These are phyloP conservation scores for Penicillium canariense DNA, from an alignment of 495 filamentous ascomycete genomes.

Conservation along the genomic window DNA sequence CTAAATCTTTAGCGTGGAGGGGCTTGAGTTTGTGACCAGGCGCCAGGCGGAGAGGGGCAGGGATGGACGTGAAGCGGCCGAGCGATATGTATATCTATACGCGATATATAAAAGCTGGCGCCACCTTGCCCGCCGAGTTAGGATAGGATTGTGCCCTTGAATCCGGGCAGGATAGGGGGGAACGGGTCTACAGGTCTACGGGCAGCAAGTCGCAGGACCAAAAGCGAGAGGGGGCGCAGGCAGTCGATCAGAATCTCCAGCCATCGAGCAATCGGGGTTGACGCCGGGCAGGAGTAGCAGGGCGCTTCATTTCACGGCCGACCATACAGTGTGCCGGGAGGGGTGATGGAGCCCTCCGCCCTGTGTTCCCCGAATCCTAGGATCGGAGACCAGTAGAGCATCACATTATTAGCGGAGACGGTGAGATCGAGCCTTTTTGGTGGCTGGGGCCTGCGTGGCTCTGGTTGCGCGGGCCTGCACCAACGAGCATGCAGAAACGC, in stretches of 20 bases:
- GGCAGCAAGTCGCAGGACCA: neutral
- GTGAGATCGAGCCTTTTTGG: slow-evolving; percentile 32
- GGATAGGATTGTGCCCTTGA: neutral
- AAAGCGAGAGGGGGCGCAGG: neutral
- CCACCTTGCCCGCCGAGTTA: slow-evolving; percentile 14
- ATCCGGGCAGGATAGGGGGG: slow-evolving; percentile 4
- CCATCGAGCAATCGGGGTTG: slow-evolving; percentile 30
- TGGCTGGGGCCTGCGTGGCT: slow-evolving; percentile 30
- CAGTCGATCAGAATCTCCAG: slow-evolving; percentile 38
- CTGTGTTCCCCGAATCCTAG: slow-evolving; percentile 9
- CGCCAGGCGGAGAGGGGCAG: slow-evolving; percentile 16
- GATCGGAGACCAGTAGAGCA: slow-evolving; percentile 16
- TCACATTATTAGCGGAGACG: slow-evolving; percentile 40
- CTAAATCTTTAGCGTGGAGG: slow-evolving; percentile 22
- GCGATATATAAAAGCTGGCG: slow-evolving; percentile 22
- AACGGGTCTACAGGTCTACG: neutral
- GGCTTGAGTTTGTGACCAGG: slow-evolving; percentile 30
- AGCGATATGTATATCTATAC: slow-evolving; percentile 12
- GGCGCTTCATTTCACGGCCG: slow-evolving; percentile 34
- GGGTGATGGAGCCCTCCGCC: slow-evolving; percentile 6
- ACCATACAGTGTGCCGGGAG: slow-evolving; percentile 23
- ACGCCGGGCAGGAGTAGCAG: slow-evolving; percentile 10
- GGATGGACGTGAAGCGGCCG: neutral
- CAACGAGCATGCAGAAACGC: slow-evolving; percentile 39
- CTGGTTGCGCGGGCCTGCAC: slow-evolving; percentile 23